Percentiles rank a stretch among this genome's conserved stretches.
These are phyloP conservation scores for Microthyrium microscopicum DNA, from an alignment of 2,329 filamentous ascomycete species.

Conservation along the genomic window DNA sequence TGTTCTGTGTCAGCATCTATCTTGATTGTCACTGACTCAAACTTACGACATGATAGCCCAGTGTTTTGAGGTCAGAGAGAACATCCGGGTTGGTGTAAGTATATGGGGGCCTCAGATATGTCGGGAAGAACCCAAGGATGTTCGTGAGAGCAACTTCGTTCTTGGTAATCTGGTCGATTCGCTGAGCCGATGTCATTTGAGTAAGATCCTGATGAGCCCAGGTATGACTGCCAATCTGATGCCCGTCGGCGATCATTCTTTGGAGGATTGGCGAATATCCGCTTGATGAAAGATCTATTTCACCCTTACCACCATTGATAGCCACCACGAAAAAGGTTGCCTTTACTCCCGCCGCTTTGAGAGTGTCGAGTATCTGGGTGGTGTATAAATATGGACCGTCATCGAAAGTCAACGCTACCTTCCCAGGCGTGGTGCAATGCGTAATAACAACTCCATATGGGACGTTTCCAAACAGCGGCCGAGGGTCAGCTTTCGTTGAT, in stretches of 20 bases:
- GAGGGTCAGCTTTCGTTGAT: slow-evolving; percentile 35
- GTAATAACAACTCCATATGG: not conserved
- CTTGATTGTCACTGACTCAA: too few relatives aligned
- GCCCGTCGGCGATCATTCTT: slow-evolving; percentile 17
- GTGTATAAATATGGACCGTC: slow-evolving; percentile 37
- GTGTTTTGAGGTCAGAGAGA: slow-evolving; percentile 17
- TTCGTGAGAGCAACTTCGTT: slow-evolving; percentile 19
- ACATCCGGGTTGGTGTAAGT: slow-evolving; percentile 18
- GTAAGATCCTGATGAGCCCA: slow-evolving; percentile 20
- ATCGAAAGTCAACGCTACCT: slow-evolving; percentile 36
- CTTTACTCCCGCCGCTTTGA: slow-evolving; percentile 32
- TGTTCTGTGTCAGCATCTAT: too few relatives aligned
- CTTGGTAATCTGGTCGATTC: slow-evolving; percentile 17
- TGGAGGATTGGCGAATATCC: too few relatives aligned
- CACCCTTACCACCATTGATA: slow-evolving; percentile 38
- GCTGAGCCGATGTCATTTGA: slow-evolving; percentile 16
- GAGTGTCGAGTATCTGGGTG: slow-evolving; percentile 31
- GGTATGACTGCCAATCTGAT: slow-evolving; percentile 20
- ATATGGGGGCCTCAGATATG: slow-evolving; percentile 22
- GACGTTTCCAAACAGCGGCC: slow-evolving; percentile 31
- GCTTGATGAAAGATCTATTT: too few relatives aligned
- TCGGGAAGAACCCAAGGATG: slow-evolving; percentile 21
- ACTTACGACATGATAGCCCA: slow-evolving; percentile 21
- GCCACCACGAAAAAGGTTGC: slow-evolving; percentile 44
- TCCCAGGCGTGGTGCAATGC: slow-evolving; percentile 15